phyloP scores from a whole-genome alignment of 2,329 filamentous ascomycete species.

The Didymosphaeria variabile region DNA sequence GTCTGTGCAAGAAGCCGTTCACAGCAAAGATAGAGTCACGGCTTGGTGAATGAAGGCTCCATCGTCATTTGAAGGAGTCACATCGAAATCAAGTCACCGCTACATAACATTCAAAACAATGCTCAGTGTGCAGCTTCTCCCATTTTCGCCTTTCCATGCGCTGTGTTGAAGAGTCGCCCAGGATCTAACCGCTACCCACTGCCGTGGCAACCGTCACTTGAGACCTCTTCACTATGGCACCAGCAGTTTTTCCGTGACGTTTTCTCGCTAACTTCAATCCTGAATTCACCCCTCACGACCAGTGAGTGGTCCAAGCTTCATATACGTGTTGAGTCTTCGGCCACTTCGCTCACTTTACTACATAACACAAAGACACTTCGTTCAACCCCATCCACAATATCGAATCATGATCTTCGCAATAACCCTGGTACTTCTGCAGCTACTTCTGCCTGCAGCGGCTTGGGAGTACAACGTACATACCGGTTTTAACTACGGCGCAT shows the following conservation, averaged over 20 bases:
- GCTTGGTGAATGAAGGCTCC: neutral
- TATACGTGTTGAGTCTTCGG: neutral
- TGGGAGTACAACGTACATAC: constrained; percentile 29
- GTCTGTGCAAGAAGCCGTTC: neutral
- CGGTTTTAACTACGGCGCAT: constrained; percentile 42
- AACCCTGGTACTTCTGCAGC: constrained; percentile 11
- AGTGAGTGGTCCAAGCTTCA: neutral
- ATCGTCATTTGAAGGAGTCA: neutral
- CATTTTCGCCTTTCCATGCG: neutral
- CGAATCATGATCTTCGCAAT: constrained; percentile 16
- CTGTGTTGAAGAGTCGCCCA: neutral
- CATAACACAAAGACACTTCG: neutral
- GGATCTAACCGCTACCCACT: neutral
- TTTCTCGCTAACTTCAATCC: neutral
- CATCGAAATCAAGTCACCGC: neutral
- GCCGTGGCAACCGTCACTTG: neutral
- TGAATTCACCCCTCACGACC: neutral
- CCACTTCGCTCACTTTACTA: neutral
- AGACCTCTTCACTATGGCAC: neutral
- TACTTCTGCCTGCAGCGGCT: constrained; percentile 20
- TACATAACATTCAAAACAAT: too few relatives aligned
- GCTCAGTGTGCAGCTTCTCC: too few relatives aligned
- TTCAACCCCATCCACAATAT: neutral
- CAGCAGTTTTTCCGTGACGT: neutral
- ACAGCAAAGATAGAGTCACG: neutral